Evolutionary conservation across 2,329 filamentous ascomycete genomes (phyloP), one percentile per base, ranked within the genome.

Genomic region (Septoria linicola): DNA sequence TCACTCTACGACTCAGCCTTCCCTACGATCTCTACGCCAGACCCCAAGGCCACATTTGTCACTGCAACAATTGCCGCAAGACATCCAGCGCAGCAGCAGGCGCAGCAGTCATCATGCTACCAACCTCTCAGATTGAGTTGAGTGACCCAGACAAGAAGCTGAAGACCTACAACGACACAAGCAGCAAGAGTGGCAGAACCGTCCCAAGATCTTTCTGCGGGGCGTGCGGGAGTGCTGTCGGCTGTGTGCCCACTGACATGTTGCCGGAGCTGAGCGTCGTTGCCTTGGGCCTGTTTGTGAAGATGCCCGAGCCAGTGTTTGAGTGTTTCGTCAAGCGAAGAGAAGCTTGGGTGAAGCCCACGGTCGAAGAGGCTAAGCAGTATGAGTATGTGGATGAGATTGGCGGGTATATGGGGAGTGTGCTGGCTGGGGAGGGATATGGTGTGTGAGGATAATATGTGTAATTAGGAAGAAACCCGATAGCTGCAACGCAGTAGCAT

Each of bases 41-140:
- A 23, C 66, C 68, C n/a, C 59, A 70, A 41, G 73, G 73, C 1
- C 69, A 72, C 51, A 58, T 75, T 4, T 76, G 73, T 59, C 73
- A 76, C 53, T 76, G 75, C 60, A 54, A 60, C 16, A 76, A 75
- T 49, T 76, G 74, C 60, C 70, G 71, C 37, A 75, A 75, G 54
- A 66, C 68, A 0, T 66, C 72, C 1, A 70, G 73, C 40, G 65
- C 66, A 8, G 41, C 50, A 1, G 40, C 21, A 1, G 51, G 51
- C 1, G 42, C 41, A 3, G 37, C 41, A n/a, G 41, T 48, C 27
- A 32, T 58, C 23, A 42, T 49, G 23, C 1, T 55, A 23, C 55
- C 46, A 3, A 54, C 55, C 13, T 43, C 30, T 20, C 17, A 43
- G 10, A 30, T 57, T 17, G 48, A 48, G 35, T 23, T 58, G 11